Conservation (phyloP, 441 rosid species). For the Viola pubescens region DNA sequence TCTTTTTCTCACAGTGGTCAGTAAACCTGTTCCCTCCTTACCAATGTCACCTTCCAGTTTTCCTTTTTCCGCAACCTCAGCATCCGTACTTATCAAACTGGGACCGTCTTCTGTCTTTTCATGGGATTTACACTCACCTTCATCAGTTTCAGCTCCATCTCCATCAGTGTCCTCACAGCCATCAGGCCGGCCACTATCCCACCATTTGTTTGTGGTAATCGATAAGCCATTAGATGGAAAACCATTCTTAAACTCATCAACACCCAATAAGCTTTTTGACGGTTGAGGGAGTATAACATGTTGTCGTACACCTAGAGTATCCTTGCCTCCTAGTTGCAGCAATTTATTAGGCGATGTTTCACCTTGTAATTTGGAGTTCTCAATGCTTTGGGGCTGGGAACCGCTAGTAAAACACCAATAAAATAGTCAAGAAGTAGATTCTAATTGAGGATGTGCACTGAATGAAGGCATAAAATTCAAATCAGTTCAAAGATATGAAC, state of each 20-base stretch:
- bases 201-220: slow-evolving; percentile 48
- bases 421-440: neutral
- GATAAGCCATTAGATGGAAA: slow-evolving; percentile 60
- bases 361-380: slow-evolving; percentile 19
- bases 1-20: slow-evolving; percentile 37
- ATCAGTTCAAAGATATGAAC: no score
- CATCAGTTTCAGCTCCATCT: slow-evolving; percentile 25
- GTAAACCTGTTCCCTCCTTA: slow-evolving; percentile 23
- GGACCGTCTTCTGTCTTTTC: slow-evolving; percentile 15
- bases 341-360: slow-evolving; percentile 21
- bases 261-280: slow-evolving; percentile 35
- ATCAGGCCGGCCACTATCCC: slow-evolving; percentile 38
- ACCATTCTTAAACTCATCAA: slow-evolving; percentile 62
- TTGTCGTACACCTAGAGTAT: slow-evolving; percentile 21
- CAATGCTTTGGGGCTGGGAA: slow-evolving; percentile 23
- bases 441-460: neutral
- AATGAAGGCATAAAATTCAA: neutral
- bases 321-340: slow-evolving; percentile 39
- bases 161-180: slow-evolving; percentile 6
- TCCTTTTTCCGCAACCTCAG: slow-evolving; percentile 24
- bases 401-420: slow-evolving; percentile 22
- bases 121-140: slow-evolving; percentile 17
- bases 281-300: slow-evolving; percentile 26
- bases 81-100: neutral
- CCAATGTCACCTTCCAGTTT: slow-evolving; percentile 14